Percentiles rank a stretch among this genome's conserved stretches.
phyloP scores from a whole-genome alignment of 345 rosid species.

The Eucalyptus microcorys region DNA sequence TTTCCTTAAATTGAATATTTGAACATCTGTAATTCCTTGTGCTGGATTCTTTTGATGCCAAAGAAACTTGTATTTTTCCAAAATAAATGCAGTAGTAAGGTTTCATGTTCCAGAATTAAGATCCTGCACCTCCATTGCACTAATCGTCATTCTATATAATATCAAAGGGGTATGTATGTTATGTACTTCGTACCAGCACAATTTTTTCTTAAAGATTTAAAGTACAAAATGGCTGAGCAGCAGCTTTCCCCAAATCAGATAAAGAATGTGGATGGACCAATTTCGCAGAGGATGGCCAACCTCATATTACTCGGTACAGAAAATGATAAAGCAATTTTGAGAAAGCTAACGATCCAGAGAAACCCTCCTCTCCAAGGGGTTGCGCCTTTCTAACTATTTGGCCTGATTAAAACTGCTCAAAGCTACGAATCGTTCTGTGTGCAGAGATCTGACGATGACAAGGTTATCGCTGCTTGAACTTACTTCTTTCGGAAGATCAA shows the following conservation, averaged over 20 bases:
- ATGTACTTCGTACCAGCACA: neutral
- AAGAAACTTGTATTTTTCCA: neutral
- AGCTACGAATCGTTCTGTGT: neutral
- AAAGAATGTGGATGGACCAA: neutral
- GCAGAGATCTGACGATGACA: neutral
- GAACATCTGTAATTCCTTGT: neutral
- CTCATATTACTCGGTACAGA: neutral
- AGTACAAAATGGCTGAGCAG: neutral
- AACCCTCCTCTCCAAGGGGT: neutral
- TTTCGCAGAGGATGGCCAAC: neutral
- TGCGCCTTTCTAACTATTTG: neutral
- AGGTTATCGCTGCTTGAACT: neutral
- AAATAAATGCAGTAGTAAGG: neutral
- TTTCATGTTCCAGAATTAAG: neutral
- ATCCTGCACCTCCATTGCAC: neutral
- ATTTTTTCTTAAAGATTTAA: neutral
- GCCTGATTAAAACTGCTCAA: neutral
- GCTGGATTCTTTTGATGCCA: neutral
- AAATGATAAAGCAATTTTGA: neutral
- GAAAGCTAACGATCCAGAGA: neutral
- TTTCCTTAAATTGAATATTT: neutral
- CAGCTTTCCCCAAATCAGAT: neutral
- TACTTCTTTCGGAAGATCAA: conserved; percentile 62
- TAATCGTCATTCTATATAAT: neutral
- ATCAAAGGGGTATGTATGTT: neutral